Evolutionary conservation across 192 early-diverging fungal species (phyloP), one percentile per base, ranked within the genome.

Genomic region (Backusella luteola): DNA sequence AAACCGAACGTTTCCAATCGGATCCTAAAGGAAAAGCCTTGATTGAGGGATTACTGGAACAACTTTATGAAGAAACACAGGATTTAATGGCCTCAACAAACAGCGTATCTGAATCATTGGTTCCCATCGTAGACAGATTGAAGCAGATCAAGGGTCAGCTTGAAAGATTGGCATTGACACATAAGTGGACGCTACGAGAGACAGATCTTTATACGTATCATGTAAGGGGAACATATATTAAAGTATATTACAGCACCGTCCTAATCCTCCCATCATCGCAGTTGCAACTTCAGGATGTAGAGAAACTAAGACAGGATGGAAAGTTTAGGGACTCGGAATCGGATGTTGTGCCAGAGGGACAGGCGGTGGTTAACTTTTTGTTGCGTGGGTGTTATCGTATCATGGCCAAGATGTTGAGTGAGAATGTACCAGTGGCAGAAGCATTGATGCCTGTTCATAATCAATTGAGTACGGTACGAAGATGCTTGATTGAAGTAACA

Each of bases 61-160:
- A 92, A 80, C 92, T 90, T 77, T 96, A 93, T 78, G 95, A 97
- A 69, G 90, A 95, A 56, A 86, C 91, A 35, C 95, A 97, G 73
- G 95, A 97, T 71, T 70, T 81, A 44, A 67, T 77, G 42, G 80
- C 80, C 0, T 81, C 80, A 9, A 81, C 76, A 6, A 77, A 81
- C 69, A 77, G 69, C 53, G 67, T 81, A 8, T 81, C 80, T 21
- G 80, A 81, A 35, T 71, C 69, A 34, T 26, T 81, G 4, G 38
- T 59, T 4, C 80, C 80, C 34, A 81, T 81, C 35, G 80, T 77
- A 11, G 80, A 81, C 4, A 49, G 80, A 53, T 79, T 94, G 34
- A 86, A 90, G 49, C 87, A 90, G 69, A 92, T 96, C 83, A 94
- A 93, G 71, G 69, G 80, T 26, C 88, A 91, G 44, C 84, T 97